Evolutionary conservation across 106 monocot genomes (phyloP).

Genomic region (Posidonia australis): DNA sequence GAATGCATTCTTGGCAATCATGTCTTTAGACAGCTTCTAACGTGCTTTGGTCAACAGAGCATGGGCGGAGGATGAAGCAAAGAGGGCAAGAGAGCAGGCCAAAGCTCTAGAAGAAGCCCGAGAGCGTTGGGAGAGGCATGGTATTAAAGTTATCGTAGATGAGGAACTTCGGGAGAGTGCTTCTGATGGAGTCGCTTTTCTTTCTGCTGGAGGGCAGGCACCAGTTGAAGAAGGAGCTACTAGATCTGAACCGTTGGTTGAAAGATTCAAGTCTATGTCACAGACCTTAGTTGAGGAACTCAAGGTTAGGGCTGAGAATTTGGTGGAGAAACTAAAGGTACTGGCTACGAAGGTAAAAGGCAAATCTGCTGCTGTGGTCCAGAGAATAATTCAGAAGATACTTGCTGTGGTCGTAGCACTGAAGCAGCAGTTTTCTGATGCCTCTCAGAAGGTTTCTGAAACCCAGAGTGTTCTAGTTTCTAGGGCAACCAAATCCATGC

Average conservation of each 20-base stretch:
- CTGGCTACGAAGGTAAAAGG: slow-evolving; percentile 21
- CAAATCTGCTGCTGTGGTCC: slow-evolving; percentile 5
- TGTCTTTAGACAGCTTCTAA: no score
- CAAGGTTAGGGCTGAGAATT: slow-evolving; percentile 34
- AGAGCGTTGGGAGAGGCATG: slow-evolving; percentile 63
- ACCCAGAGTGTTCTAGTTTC: slow-evolving; percentile 3
- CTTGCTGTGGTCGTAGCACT: background rate
- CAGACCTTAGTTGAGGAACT: slow-evolving; percentile 11
- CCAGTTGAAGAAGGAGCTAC: slow-evolving; percentile 31
- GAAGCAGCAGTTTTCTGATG: slow-evolving; percentile 4
- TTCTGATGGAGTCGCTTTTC: slow-evolving; percentile 59
- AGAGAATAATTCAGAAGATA: slow-evolving; percentile 5
- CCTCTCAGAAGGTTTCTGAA: slow-evolving; percentile 3
- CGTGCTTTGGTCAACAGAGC: slow-evolving; percentile 25
- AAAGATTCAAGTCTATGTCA: slow-evolving; percentile 51
- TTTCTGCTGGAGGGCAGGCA: slow-evolving; percentile 32
- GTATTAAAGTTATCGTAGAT: slow-evolving; percentile 85
- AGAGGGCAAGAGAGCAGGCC: slow-evolving; percentile 78
- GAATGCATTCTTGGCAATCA: background rate
- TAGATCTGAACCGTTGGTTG: slow-evolving; percentile 36
- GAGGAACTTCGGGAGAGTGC: slow-evolving; percentile 72
- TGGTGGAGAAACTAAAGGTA: slow-evolving; percentile 30
- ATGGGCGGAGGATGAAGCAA: slow-evolving; percentile 97
- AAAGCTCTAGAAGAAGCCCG: slow-evolving; percentile 82
- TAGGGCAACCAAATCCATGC: slow-evolving; percentile 27